Percentiles rank a stretch among this genome's conserved stretches.
These are phyloP conservation scores for Marasmius oreades DNA, from an alignment of 1,284 basidiomycete species.

Conservation along the genomic window DNA sequence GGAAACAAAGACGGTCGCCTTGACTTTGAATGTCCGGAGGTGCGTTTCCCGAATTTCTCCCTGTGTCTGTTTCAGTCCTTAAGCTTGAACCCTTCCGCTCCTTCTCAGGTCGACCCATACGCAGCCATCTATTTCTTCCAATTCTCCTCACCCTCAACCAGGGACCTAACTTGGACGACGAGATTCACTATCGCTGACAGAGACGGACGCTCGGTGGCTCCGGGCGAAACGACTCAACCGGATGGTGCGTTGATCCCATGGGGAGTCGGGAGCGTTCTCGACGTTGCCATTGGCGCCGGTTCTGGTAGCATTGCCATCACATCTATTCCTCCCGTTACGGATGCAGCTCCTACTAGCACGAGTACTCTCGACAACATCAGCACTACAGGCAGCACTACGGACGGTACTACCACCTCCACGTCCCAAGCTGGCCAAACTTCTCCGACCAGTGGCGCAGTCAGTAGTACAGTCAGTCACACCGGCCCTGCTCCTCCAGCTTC, in stretches of 20 bases:
- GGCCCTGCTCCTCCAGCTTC: too few species aligned
- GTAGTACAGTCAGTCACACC: too few species aligned
- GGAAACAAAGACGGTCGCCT: conserved; percentile 59
- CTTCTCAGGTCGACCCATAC: conserved; percentile 57
- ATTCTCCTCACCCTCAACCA: conserved; percentile 45
- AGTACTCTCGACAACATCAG: too few species aligned
- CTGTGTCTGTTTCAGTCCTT: background rate
- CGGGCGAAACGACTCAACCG: background rate
- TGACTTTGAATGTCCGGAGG: conserved; percentile 65
- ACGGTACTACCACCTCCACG: too few species aligned
- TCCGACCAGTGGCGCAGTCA: too few species aligned
- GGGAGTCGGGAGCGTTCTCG: background rate
- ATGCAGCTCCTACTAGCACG: too few species aligned
- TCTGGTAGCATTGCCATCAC: too few species aligned
- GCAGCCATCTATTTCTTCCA: conserved; percentile 81
- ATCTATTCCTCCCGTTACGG: too few species aligned
- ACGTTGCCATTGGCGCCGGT: too few species aligned
- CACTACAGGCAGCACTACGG: too few species aligned
- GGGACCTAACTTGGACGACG: conserved; percentile 66
- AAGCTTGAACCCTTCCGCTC: background rate
- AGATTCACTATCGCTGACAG: conserved; percentile 74
- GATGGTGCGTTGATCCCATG: background rate
- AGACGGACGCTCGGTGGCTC: conserved; percentile 27
- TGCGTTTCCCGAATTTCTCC: conserved; percentile 25
- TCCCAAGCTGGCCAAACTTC: too few species aligned